Percentiles rank a stretch among this genome's conserved stretches.
Evolutionary conservation across 306 rosid species (phyloP).

Genomic region (Vicia villosa): DNA sequence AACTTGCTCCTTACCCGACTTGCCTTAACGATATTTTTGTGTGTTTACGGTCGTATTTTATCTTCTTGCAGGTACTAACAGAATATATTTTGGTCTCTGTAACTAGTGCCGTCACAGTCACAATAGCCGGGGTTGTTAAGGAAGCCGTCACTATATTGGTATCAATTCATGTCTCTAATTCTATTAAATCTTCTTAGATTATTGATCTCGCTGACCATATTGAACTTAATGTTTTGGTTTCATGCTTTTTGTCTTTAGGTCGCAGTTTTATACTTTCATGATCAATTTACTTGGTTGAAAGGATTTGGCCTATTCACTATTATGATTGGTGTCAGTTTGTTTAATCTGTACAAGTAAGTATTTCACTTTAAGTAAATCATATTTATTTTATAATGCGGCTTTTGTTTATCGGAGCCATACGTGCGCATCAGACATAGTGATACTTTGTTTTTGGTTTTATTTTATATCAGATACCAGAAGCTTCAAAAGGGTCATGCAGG

Average conservation of each 20-base stretch:
- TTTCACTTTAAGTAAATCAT: too few relatives aligned
- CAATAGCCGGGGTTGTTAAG: constrained; percentile 98
- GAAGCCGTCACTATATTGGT: constrained; percentile 98
- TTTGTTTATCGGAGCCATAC: not conserved
- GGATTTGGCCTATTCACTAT: constrained; percentile 81
- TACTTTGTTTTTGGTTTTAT: not conserved
- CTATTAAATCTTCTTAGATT: constrained; percentile 8
- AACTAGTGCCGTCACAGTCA: constrained; percentile 96
- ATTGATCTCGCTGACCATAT: constrained; percentile 4
- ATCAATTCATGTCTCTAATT: constrained; percentile 26
- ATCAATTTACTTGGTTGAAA: constrained; percentile 82
- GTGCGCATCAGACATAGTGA: not conserved
- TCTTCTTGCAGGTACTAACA: constrained; percentile 75
- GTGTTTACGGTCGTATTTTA: constrained; percentile 24
- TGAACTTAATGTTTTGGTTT: constrained; percentile 36
- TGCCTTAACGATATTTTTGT: constrained; percentile 9
- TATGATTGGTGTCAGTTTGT: constrained; percentile 88
- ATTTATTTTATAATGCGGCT: too few relatives aligned
- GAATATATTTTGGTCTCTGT: constrained; percentile 89
- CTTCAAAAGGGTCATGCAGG: constrained; percentile 56
- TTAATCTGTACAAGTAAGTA: constrained; percentile 99
- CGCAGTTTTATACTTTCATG: constrained; percentile 93
- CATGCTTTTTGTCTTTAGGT: constrained; percentile 54
- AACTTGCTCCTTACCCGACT: constrained; percentile 7
- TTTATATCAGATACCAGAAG: constrained; percentile 64